Conservation (phyloP, 2,329 filamentous ascomycete species). For the Raffaelea arxii region DNA sequence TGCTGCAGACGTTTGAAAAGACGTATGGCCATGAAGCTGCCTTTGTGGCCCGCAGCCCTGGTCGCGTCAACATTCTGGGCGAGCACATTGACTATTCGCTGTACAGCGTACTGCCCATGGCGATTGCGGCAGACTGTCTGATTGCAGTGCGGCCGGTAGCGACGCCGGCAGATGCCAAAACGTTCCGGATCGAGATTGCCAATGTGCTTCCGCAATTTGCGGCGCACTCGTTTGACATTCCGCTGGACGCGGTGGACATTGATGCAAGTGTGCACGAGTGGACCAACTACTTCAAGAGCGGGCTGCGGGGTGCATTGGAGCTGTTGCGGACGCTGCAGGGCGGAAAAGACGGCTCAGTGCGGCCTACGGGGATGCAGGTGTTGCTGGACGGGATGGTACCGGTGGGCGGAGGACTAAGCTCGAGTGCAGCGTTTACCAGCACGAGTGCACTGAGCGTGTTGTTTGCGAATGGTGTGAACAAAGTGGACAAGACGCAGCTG, state of each 20-base stretch:
- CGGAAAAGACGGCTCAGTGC: constrained; percentile 49
- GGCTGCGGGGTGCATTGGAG: constrained; percentile 70
- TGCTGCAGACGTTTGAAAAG: constrained; percentile 61
- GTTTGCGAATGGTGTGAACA: constrained; percentile 67
- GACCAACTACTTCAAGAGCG: constrained; percentile 98
- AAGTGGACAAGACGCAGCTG: constrained; percentile 82
- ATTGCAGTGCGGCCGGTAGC: constrained; percentile 61
- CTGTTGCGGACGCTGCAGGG: constrained; percentile 59
- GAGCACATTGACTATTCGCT: constrained; percentile 99
- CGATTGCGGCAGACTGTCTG: constrained; percentile 82
- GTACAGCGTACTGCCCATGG: constrained; percentile 93
- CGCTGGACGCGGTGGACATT: constrained; percentile 56
- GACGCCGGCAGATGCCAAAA: constrained; percentile 35
- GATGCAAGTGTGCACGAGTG: constrained; percentile 82
- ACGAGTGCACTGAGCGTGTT: constrained; percentile 82
- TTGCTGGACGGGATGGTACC: constrained; percentile 88
- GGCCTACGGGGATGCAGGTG: constrained; percentile 71
- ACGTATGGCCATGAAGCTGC: constrained; percentile 61
- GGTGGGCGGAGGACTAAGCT: constrained; percentile 83
- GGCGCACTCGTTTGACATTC: constrained; percentile 62
- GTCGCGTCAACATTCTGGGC: constrained; percentile 95
- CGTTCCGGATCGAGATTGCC: constrained; percentile 63
- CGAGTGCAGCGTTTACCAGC: constrained; percentile 88
- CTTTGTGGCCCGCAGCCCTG: constrained; percentile 83
- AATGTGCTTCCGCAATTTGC: constrained; percentile 77